Evolutionary conservation across 192 early-diverging fungal species (phyloP).

Genomic region (Podila epicladia): DNA sequence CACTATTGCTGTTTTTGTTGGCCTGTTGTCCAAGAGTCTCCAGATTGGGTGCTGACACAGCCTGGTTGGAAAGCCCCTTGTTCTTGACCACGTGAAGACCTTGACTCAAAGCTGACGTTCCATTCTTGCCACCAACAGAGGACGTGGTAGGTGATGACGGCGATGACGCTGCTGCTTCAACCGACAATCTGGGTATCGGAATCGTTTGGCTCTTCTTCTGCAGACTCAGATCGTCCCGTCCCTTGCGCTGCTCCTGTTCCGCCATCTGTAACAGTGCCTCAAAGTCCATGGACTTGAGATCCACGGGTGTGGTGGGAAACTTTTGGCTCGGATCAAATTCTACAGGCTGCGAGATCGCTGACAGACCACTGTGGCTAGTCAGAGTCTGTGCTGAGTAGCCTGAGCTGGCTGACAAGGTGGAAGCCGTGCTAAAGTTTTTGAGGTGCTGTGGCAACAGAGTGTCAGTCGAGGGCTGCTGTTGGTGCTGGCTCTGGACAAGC

Average conservation of each 20-base stretch:
- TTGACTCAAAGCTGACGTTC: neutral
- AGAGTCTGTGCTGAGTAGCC: conserved; percentile 7
- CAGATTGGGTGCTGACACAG: neutral
- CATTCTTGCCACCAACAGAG: neutral
- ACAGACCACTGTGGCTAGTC: conserved; percentile 7
- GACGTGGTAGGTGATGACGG: neutral
- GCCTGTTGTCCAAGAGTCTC: neutral
- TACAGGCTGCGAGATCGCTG: conserved; percentile 1
- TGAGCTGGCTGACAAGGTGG: conserved; percentile 18
- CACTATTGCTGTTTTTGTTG: conserved; percentile 3
- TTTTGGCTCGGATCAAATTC: neutral
- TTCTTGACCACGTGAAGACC: conserved; percentile 3
- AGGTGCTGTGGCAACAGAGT: conserved; percentile 24
- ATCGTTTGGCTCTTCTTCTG: neutral
- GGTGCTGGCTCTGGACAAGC: conserved; percentile 2
- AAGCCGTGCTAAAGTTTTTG: conserved; percentile 11
- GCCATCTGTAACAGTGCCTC: neutral
- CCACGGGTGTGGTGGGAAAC: neutral
- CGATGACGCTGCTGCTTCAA: neutral
- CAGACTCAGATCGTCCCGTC: neutral
- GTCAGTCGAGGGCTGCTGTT: conserved; percentile 24
- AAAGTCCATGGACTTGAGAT: conserved; percentile 6
- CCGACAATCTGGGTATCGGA: neutral
- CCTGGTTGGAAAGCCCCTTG: conserved; percentile 6
- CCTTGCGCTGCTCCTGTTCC: neutral